A percentile compares a stretch with the other conserved stretches of the same genome.
Evolutionary conservation across 495 filamentous ascomycete species (phyloP).

Genomic region (Penicillium paxilli): DNA sequence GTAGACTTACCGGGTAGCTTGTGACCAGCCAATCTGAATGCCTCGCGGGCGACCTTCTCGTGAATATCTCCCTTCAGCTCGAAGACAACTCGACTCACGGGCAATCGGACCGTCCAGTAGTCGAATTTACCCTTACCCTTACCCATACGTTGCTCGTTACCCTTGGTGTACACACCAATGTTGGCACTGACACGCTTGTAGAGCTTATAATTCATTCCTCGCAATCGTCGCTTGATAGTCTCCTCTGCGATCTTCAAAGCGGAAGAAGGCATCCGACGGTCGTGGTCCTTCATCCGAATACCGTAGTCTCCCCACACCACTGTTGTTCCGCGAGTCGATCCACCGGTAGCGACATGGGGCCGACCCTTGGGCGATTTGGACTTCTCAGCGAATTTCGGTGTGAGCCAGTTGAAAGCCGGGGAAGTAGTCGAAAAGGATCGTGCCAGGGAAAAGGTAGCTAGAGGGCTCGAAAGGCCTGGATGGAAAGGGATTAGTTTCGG

Average conservation of each 20-base stretch:
- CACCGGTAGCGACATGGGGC: conserved; percentile 84
- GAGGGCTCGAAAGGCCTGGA: conserved; percentile 32
- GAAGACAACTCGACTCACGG: conserved; percentile 85
- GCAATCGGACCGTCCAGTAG: conserved; percentile 87
- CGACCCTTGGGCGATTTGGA: conserved; percentile 90
- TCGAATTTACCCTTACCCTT: conserved; percentile 98
- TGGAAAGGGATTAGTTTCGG: conserved; percentile 24
- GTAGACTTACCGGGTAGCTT: conserved; percentile 85
- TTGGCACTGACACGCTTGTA: conserved; percentile 90
- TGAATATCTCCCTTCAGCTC: conserved; percentile 90
- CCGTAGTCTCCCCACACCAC: conserved; percentile 97
- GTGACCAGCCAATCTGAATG: conserved; percentile 89
- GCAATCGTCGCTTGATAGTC: conserved; percentile 80
- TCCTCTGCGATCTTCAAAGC: conserved; percentile 89
- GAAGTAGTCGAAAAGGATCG: conserved; percentile 77
- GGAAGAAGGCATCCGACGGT: conserved; percentile 82
- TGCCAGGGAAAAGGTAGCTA: conserved; percentile 34
- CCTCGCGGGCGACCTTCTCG: conserved; percentile 92
- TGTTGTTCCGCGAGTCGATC: conserved; percentile 87
- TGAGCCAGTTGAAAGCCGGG: conserved; percentile 69
- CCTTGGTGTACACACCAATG: conserved; percentile 91
- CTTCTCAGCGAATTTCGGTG: conserved; percentile 70
- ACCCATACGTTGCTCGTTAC: conserved; percentile 97
- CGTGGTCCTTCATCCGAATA: conserved; percentile 88
- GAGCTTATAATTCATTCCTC: conserved; percentile 89